Percentiles rank a stretch among this genome's conserved stretches.
Evolutionary conservation across 2,329 filamentous ascomycete species (phyloP).

Genomic region (Rhynchosporium graminicola): DNA sequence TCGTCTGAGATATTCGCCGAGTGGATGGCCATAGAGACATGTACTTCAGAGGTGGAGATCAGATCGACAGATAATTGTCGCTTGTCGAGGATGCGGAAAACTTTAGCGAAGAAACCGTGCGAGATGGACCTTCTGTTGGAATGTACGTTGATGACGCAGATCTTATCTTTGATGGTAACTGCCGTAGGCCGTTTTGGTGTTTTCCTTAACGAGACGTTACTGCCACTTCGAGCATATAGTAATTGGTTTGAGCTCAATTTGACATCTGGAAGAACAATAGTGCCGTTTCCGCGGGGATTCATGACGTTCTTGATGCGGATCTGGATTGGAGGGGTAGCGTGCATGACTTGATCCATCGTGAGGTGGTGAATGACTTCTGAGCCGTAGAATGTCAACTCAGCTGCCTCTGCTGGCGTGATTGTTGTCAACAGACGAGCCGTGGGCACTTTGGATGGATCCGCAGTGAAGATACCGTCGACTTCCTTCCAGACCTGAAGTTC

Average conservation of each 20-base stretch:
- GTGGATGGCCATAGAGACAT: conserved; percentile 96
- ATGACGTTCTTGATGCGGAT: conserved; percentile 93
- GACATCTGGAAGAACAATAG: conserved; percentile 79
- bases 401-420: conserved; percentile 92
- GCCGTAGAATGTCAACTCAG: conserved; percentile 91
- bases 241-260: conserved; percentile 55
- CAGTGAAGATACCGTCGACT: conserved; percentile 89
- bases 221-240: conserved; percentile 48
- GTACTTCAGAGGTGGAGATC: conserved; percentile 94
- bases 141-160: conserved; percentile 96
- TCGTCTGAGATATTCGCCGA: conserved; percentile 66
- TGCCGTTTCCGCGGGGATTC: conserved; percentile 77
- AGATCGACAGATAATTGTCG: conserved; percentile 90
- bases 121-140: conserved; percentile 96
- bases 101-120: conserved; percentile 91
- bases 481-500: conserved; percentile 99
- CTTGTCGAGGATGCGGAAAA: conserved; percentile 87
- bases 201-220: conserved; percentile 49
- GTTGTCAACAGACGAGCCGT: conserved; percentile 85
- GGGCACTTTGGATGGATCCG: conserved; percentile 83
- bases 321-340: conserved; percentile 74
- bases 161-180: conserved; percentile 96
- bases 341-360: conserved; percentile 96
- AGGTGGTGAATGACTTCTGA: conserved; percentile 98
- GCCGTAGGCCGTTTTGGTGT: conserved; percentile 78